Conservation (phyloP, 805 yeast species). For the Cyberlindnera veronae region DNA sequence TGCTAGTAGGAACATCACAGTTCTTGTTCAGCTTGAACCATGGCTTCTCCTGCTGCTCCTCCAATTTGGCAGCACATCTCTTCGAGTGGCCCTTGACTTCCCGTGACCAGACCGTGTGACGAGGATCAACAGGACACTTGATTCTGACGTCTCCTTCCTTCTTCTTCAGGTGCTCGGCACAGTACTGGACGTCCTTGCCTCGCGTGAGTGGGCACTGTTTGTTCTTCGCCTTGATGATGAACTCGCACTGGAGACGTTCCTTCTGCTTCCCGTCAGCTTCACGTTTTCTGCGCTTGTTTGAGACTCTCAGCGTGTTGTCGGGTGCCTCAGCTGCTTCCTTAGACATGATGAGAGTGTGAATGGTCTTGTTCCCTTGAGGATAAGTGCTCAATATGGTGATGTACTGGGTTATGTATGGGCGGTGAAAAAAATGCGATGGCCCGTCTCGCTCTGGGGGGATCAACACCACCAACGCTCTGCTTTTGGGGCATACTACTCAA, state of each 20-base stretch:
- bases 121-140: slow-evolving; percentile 73
- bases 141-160: slow-evolving; percentile 39
- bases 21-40: slow-evolving; percentile 56
- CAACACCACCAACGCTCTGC: too few species aligned
- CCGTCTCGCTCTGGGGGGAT: too few species aligned
- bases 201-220: slow-evolving; percentile 63
- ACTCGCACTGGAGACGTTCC: slow-evolving; percentile 41
- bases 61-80: slow-evolving; percentile 52
- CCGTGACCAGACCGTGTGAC: slow-evolving; percentile 67
- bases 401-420: too few species aligned
- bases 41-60: slow-evolving; percentile 30
- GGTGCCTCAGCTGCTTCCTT: too few species aligned
- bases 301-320: background rate
- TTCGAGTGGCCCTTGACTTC: slow-evolving; percentile 53
- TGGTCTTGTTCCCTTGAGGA: too few species aligned
- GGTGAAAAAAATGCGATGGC: too few species aligned
- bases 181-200: slow-evolving; percentile 43
- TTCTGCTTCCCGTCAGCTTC: slow-evolving; percentile 11
- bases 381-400: too few species aligned
- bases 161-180: slow-evolving; percentile 56
- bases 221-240: slow-evolving; percentile 44
- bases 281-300: slow-evolving; percentile 11
- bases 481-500: too few species aligned
- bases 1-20: slow-evolving; percentile 3
- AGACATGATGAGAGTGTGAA: too few species aligned